Conservation (phyloP, 257 asterid species). For the Thymus mandschuricus region DNA sequence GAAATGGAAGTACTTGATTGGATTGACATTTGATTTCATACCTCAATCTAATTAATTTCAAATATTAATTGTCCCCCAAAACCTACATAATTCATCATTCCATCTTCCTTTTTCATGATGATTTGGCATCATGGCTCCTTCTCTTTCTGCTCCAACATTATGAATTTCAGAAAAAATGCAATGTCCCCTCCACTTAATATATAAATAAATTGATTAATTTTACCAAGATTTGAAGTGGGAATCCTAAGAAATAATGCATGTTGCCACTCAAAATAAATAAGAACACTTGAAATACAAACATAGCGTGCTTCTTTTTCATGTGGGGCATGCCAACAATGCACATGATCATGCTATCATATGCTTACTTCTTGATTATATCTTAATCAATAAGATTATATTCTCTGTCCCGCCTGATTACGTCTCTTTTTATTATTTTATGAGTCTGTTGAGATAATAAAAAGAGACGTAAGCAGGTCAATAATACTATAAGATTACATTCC, state of each 20-base stretch:
- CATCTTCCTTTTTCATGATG: constrained; percentile 30
- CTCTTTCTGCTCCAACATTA: constrained; percentile 28
- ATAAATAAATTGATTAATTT: no score
- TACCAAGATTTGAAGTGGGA: constrained; percentile 19
- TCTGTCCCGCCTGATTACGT: no score
- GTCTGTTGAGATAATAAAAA: no score
- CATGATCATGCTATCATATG: background rate
- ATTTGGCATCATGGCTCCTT: constrained; percentile 32
- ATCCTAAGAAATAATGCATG: constrained; percentile 40
- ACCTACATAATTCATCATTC: constrained; percentile 23
- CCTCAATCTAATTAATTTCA: constrained; percentile 4
- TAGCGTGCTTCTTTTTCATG: constrained; percentile 32
- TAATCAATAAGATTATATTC: background rate
- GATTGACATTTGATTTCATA: background rate
- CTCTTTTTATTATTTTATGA: no score
- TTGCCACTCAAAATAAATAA: constrained; percentile 31
- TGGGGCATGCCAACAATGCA: constrained; percentile 27
- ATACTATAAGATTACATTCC: no score
- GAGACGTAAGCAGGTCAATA: no score
- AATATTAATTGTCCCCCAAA: constrained; percentile 11
- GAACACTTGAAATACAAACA: constrained; percentile 20
- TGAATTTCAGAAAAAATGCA: constrained; percentile 23
- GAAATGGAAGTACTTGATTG: background rate
- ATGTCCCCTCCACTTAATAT: constrained; percentile 23
- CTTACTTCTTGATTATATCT: background rate